Conservation (phyloP, 257 asterid species). For the Nicotiana sylvestris region DNA sequence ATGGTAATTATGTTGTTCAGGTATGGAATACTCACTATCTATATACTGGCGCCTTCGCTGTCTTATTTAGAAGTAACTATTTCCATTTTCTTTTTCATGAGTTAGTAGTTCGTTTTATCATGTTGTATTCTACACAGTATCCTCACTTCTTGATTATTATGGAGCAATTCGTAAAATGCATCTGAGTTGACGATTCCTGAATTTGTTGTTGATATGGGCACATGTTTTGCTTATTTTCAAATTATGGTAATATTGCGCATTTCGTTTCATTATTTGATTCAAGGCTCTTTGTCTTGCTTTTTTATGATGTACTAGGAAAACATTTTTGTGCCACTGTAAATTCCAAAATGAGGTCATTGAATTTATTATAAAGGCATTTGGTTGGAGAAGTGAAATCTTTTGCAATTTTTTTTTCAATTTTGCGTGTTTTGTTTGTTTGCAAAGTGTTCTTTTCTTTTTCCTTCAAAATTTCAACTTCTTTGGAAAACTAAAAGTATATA, state of each 20-base stretch:
- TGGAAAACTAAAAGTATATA: background rate
- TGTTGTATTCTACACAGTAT: background rate
- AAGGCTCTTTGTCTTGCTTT: background rate
- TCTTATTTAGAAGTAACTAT: background rate
- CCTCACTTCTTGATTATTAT: background rate
- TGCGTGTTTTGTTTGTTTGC: background rate
- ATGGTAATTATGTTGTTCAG: constrained; percentile 97
- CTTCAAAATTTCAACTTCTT: background rate
- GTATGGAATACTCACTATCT: constrained; percentile 20
- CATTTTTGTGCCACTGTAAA: background rate
- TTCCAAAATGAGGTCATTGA: background rate
- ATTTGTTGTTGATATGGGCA: background rate
- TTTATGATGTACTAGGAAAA: background rate
- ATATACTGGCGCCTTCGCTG: background rate
- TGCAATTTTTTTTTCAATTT: background rate
- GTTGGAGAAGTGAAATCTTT: background rate
- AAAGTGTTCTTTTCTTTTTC: background rate
- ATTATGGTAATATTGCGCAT: background rate
- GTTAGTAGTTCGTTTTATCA: background rate
- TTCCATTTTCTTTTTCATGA: background rate
- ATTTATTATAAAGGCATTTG: background rate
- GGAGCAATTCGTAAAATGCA: background rate
- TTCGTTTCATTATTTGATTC: background rate
- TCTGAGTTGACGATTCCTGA: background rate
- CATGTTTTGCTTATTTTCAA: background rate